A percentile compares a stretch with the other conserved stretches of the same genome.
Conservation (phyloP, 768 basidiomycete genomes). For the Daedaleopsis nitida region DNA sequence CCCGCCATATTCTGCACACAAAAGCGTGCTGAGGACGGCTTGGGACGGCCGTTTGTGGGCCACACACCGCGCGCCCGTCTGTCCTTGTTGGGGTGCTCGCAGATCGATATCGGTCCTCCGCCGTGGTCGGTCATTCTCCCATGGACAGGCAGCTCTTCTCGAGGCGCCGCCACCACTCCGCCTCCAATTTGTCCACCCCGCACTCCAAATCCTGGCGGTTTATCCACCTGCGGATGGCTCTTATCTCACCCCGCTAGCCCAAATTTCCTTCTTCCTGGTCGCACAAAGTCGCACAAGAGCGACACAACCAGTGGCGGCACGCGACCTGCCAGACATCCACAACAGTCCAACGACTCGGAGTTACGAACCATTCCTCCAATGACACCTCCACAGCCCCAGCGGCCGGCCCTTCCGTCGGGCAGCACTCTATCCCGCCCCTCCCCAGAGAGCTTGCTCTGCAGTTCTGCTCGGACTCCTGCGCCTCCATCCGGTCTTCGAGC, state of each 20-base stretch:
- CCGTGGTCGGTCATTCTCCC: not conserved
- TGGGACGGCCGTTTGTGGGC: not conserved
- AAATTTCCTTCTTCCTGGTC: not conserved
- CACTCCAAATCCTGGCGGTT: not conserved
- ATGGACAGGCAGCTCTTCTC: not conserved
- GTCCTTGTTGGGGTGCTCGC: not conserved
- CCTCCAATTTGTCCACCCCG: not conserved
- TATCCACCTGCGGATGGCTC: not conserved
- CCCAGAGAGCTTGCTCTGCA: not conserved
- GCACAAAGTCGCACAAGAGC: no score
- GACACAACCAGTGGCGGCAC: not conserved
- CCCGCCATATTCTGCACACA: not conserved
- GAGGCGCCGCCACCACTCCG: not conserved
- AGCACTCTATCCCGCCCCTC: not conserved
- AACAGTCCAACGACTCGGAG: no score
- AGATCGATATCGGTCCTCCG: not conserved
- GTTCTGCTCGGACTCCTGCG: no score
- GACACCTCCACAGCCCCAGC: not conserved
- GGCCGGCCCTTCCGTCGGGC: not conserved
- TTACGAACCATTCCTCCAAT: not conserved
- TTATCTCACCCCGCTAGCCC: not conserved
- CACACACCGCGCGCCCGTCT: not conserved
- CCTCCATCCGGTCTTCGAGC: not conserved
- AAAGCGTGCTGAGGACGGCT: not conserved
- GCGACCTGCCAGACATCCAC: not conserved